A percentile compares a stretch with the other conserved stretches of the same genome.
Evolutionary conservation across 2,329 filamentous ascomycete genomes (phyloP).

Genomic region (Pseudocercospora musae): DNA sequence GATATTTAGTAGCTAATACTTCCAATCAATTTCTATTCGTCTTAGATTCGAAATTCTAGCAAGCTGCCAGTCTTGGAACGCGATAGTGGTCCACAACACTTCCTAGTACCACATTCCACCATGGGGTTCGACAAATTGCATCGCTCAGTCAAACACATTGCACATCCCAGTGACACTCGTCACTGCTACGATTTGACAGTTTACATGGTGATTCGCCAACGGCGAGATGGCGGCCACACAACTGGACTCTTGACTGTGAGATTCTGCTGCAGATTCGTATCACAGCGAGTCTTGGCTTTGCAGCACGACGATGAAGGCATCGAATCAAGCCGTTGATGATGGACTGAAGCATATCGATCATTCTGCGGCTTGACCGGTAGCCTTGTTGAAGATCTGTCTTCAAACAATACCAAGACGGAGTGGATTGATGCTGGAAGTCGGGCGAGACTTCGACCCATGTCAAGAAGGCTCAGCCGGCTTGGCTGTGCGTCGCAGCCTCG

Average conservation of each 20-base stretch:
- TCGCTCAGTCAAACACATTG: neutral
- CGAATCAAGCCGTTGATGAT: neutral
- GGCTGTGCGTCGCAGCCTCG: neutral
- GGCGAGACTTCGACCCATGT: neutral
- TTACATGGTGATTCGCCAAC: neutral
- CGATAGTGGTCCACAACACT: too few relatives aligned
- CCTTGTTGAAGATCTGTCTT: neutral
- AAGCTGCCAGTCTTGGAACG: too few relatives aligned
- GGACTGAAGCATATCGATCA: neutral
- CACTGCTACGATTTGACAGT: neutral
- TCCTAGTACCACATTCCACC: neutral
- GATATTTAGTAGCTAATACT: too few relatives aligned
- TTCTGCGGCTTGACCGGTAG: neutral
- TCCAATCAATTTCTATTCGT: too few relatives aligned
- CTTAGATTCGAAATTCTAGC: too few relatives aligned
- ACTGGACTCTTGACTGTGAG: neutral
- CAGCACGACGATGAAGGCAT: neutral
- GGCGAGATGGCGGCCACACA: neutral
- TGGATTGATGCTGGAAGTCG: neutral
- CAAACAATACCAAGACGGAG: conserved; percentile 1
- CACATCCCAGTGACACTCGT: neutral
- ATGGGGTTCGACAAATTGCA: neutral
- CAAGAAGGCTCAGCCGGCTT: neutral
- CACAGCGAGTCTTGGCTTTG: neutral
- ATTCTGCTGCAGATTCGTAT: neutral